Conservation (phyloP, 116 monocot species). For the Cymodocea nodosa region DNA sequence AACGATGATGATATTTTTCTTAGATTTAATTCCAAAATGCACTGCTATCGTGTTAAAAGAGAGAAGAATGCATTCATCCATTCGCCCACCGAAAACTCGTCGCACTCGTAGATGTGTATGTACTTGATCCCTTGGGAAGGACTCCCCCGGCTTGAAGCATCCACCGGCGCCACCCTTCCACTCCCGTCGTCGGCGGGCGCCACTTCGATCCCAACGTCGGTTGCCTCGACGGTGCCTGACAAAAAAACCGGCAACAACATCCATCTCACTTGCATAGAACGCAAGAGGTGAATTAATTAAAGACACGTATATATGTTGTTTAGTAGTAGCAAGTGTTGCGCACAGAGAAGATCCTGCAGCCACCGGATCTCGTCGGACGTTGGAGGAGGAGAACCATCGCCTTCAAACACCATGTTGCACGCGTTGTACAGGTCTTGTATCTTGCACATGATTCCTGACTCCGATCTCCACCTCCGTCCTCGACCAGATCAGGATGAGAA, state of each 20-base stretch:
- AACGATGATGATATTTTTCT: no score
- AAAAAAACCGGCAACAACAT: no score
- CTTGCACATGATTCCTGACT: conserved; percentile 10
- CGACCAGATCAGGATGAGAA: no score
- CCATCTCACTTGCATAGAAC: no score
- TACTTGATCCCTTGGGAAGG: conserved; percentile 19
- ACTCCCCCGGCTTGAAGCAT: neutral
- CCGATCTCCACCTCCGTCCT: neutral
- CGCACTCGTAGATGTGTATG: conserved; percentile 33
- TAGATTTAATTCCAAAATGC: no score
- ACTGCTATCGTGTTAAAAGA: no score
- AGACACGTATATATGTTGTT: no score
- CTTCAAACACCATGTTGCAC: conserved; percentile 18
- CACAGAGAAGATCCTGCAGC: conserved; percentile 29
- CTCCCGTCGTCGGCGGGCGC: neutral
- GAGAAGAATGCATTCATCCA: neutral
- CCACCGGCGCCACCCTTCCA: no score
- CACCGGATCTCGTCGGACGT: conserved; percentile 19
- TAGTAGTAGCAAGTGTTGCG: no score
- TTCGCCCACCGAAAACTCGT: conserved; percentile 27
- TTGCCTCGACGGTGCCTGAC: neutral
- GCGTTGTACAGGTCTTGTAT: conserved; percentile 35
- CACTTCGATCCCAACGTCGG: neutral
- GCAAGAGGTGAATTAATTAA: no score
- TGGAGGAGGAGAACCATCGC: conserved; percentile 8